Base-by-base conservation (phyloP, 2,329 filamentous ascomycete species). In the Pseudogymnoascus destructans region DNA sequence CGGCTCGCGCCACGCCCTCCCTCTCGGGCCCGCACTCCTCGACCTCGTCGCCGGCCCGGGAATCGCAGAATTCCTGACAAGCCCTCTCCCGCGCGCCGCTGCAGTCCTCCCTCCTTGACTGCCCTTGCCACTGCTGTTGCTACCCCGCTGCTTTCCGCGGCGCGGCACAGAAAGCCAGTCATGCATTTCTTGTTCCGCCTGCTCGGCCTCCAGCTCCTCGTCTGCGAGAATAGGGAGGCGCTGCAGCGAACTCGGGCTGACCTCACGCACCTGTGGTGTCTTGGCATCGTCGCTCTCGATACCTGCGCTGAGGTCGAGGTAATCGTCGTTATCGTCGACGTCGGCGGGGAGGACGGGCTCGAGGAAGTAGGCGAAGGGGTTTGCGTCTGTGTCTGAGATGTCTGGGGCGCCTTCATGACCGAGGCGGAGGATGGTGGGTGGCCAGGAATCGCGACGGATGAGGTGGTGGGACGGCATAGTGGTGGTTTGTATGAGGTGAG, bases 341-440 rank as follows among this genome's bases (percentile, higher is more conserved):
- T 63, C 63, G 9, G 67, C 64, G n/a, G 65, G 64, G 0, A 64
- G 61, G 4, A 66, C 66, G 2, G 55, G 30, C 13, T 23, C 35
- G 46, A 70, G 68, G 58, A 70, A 70, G 63, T 66, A 69, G 6
- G 67, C 64, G 42, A 70, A 68, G 3, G 68, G 68, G 58, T 70
- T 64, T 8, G 66, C 66, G 42, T 70, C 68, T 27, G 69, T 69
- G 2, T 56, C 49, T n/a, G 64, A 61, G 8, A 61, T 52, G 5
- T 55, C n/a, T 7, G 17, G 13, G 35, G 9, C 3, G 8, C 36
- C 21, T 3, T 58, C 23, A 15, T 32, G 17, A 17, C 56, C 49
- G 32, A 70, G 38, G 27, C 63, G 66, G 9, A 69, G 49, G 13
- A 69, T 65, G 11, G 68, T 69, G 35, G 68, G 68, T 19, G 68